Base-by-base conservation (phyloP, 2,329 filamentous ascomycete genomes). In the Tolypocladium cylindrosporum region DNA sequence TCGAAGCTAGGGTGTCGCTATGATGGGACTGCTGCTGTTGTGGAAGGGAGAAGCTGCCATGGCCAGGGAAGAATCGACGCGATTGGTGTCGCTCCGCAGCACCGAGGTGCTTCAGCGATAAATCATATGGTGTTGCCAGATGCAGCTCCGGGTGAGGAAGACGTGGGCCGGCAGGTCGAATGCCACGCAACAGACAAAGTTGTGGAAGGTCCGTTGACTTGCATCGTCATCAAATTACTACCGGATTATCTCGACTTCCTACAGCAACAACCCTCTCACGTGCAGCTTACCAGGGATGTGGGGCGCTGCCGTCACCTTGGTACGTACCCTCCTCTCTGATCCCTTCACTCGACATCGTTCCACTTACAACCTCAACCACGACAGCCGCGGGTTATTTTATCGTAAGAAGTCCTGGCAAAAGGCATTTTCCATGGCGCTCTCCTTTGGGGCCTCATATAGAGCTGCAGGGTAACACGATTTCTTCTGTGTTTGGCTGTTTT, bases 1-100 rank as follows among this genome's bases (percentile, higher is more conserved):
- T 43, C 37, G 27, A 42, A n/a, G 21, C 34, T 39, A 24, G 43
- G 51, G 41, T 19, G 24, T 37, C 54, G 57, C 50, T 27, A 37
- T 55, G 39, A 41, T 53, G 40, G 56, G 56, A 55, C 50, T 59
- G 59, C 55, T 55, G 43, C 54, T 45, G 48, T 54, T 19, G 42
- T 55, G 57, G 36, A 52, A 59, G 40, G 59, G 54, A 43, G 57
- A 61, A 39, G 59, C 58, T 59, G 60, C 63, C 64, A 65, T 65
- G 55, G 58, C 62, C 59, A 61, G 53, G 39, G 36, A 13, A 52
- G 19, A 16, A 55, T 48, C 24, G 56, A 55, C 51, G 43, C 36
- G 34, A 10, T 19, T 19, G 42, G 45, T 40, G 43, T 31, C 42
- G 42, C n/a, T 36, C 42, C 16, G 41, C 34, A 24, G 55, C 16